Conservation (phyloP, 257 asterid species). For the Cinchona pubescens region DNA sequence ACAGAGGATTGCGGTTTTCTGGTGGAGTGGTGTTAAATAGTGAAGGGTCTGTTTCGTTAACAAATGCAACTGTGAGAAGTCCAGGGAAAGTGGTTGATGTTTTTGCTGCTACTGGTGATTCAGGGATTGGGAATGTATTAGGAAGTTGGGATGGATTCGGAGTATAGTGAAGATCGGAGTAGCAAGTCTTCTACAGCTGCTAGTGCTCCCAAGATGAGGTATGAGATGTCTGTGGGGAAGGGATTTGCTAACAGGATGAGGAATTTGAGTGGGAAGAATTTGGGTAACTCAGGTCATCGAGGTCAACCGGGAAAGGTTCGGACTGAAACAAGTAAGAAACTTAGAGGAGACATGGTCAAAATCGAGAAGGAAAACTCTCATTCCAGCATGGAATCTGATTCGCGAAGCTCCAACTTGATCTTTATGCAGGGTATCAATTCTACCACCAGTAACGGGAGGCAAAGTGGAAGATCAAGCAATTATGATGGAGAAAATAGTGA, state of each 20-base stretch:
- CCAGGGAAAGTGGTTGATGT: slow-evolving; percentile 23
- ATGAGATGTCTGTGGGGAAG: slow-evolving; percentile 27
- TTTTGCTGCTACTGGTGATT: slow-evolving; percentile 33
- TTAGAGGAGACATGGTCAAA: slow-evolving; percentile 65
- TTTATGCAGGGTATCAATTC: slow-evolving; percentile 64
- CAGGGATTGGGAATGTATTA: slow-evolving; percentile 30
- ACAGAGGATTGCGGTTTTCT: slow-evolving; percentile 34
- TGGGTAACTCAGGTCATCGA: slow-evolving; percentile 34
- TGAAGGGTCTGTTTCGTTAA: slow-evolving; percentile 59
- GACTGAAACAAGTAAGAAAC: slow-evolving; percentile 48
- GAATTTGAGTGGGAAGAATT: slow-evolving; percentile 47
- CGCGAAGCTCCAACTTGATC: slow-evolving; percentile 62
- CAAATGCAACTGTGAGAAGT: slow-evolving; percentile 36
- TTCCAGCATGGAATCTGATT: slow-evolving; percentile 97
- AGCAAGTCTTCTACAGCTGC: slow-evolving; percentile 74
- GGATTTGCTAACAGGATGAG: slow-evolving; percentile 37
- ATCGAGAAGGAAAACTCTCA: slow-evolving; percentile 82
- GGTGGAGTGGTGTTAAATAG: slow-evolving; percentile 42
- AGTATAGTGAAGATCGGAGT: slow-evolving; percentile 61
- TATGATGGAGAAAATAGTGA: slow-evolving; percentile 56
- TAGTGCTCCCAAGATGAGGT: slow-evolving; percentile 41
- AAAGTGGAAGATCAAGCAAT: slow-evolving; percentile 37
- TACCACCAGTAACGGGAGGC: slow-evolving; percentile 45
- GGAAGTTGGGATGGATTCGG: slow-evolving; percentile 54
- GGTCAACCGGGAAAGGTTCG: slow-evolving; percentile 42